Evolutionary conservation across 164 flowering plant genomes (phyloP).

Genomic region (Nymphaea colorata): DNA sequence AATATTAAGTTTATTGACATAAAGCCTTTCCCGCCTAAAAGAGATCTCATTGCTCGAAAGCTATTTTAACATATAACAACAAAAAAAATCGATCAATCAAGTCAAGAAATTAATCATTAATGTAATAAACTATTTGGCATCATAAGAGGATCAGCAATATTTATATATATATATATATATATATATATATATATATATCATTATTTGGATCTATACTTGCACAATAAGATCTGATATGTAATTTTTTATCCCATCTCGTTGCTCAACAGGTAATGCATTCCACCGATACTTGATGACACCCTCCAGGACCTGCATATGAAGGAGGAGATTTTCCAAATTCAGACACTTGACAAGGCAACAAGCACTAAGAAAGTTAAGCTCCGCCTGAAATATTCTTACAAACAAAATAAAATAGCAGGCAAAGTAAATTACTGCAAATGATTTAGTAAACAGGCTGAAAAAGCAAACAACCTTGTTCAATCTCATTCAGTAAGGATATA

Average conservation of each 20-base stretch:
- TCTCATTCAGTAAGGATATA: too few species aligned
- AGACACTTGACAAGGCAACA: neutral
- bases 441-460: too few species aligned
- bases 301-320: constrained; percentile 60
- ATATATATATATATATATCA: neutral
- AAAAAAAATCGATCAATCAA: neutral
- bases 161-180: too few species aligned
- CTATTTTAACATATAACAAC: constrained; percentile 17
- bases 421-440: too few species aligned
- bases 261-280: constrained; percentile 95
- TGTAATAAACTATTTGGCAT: neutral
- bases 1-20: constrained; percentile 90
- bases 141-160: too few species aligned
- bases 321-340: neutral
- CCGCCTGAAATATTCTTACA: neutral
- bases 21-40: constrained; percentile 78
- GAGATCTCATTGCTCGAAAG: constrained; percentile 88
- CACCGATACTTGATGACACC: constrained; percentile 97
- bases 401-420: too few species aligned
- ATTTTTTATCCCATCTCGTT: constrained; percentile 98
- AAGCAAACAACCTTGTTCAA: too few species aligned
- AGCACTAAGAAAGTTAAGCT: neutral
- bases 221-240: constrained; percentile 96
- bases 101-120: neutral
- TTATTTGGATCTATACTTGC: constrained; percentile 36